These are phyloP conservation scores for Mollisiaceae sp. DNA, from an alignment of 2,329 filamentous ascomycete species.

Conservation along the genomic window DNA sequence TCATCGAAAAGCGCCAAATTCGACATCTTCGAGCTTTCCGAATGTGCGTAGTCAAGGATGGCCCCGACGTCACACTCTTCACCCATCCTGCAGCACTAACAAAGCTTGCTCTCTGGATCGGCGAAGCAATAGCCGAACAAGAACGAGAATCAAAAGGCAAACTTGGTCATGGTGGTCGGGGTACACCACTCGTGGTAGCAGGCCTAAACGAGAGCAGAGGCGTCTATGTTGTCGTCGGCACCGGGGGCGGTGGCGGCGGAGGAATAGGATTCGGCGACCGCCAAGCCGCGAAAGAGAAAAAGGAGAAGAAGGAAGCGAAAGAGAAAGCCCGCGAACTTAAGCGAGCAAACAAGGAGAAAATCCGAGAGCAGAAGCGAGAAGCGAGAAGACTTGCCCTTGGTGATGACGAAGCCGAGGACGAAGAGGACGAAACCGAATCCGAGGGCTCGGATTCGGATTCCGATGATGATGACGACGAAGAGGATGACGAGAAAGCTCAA, in stretches of 20 bases:
- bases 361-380: slow-evolving; percentile 64
- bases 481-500: slow-evolving; percentile 57
- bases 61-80: slow-evolving; percentile 89
- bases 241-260: slow-evolving; percentile 77
- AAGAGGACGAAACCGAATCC: slow-evolving; percentile 59
- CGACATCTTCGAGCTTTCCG: slow-evolving; percentile 91
- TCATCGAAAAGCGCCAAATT: slow-evolving; percentile 94
- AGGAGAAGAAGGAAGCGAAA: slow-evolving; percentile 67
- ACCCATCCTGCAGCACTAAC: slow-evolving; percentile 91
- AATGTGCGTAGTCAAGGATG: slow-evolving; percentile 94
- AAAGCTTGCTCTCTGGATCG: slow-evolving; percentile 92
- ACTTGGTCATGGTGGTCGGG: slow-evolving; percentile 69
- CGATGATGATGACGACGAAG: slow-evolving; percentile 55
- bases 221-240: slow-evolving; percentile 91
- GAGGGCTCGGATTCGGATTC: slow-evolving; percentile 55
- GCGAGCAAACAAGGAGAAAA: slow-evolving; percentile 60
- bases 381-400: slow-evolving; percentile 59
- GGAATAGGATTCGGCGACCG: slow-evolving; percentile 71
- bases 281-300: slow-evolving; percentile 66
- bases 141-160: slow-evolving; percentile 78
- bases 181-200: slow-evolving; percentile 87
- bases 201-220: slow-evolving; percentile 85
- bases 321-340: slow-evolving; percentile 65
- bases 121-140: slow-evolving; percentile 88
- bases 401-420: slow-evolving; percentile 48